Conservation (phyloP, 208 protist species). For the Trypanosoma avium region DNA sequence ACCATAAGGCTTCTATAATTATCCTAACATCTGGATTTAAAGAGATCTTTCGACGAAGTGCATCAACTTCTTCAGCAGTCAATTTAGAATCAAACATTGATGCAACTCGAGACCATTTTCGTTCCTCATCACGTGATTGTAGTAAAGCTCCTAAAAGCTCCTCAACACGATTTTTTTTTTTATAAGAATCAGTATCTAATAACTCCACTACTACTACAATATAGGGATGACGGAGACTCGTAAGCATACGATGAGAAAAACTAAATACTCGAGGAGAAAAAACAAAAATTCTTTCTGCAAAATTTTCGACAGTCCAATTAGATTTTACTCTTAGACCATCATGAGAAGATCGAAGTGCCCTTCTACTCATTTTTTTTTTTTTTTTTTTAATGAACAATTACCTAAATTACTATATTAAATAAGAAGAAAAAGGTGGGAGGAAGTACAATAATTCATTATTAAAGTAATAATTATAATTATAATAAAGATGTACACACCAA, state of each 20-base stretch:
- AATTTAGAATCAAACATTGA: constrained; percentile 71
- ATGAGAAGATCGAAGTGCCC: too few relatives aligned
- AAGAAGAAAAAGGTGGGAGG: not conserved
- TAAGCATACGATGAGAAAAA: constrained; percentile 70
- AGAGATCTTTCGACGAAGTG: constrained; percentile 42
- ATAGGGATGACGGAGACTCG: constrained; percentile 71
- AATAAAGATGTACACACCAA: not conserved
- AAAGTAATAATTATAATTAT: constrained; percentile 1
- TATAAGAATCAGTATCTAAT: constrained; percentile 20
- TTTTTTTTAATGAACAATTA: not conserved
- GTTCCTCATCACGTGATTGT: constrained; percentile 43
- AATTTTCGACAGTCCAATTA: constrained; percentile 35
- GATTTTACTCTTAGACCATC: constrained; percentile 8
- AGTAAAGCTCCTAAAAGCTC: constrained; percentile 50
- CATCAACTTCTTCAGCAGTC: constrained; percentile 51
- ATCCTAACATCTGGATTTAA: constrained; percentile 38
- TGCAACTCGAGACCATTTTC: constrained; percentile 52
- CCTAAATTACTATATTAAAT: not conserved
- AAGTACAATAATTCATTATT: not conserved
- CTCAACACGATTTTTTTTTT: constrained; percentile 32
- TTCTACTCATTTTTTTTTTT: not conserved
- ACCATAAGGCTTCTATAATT: constrained; percentile 56
- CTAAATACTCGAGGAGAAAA: constrained; percentile 45
- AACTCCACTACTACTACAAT: constrained; percentile 42
- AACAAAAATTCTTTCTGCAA: constrained; percentile 74